phyloP scores from a whole-genome alignment of 768 basidiomycete species.

The Candolleomyces aberdarensis region DNA sequence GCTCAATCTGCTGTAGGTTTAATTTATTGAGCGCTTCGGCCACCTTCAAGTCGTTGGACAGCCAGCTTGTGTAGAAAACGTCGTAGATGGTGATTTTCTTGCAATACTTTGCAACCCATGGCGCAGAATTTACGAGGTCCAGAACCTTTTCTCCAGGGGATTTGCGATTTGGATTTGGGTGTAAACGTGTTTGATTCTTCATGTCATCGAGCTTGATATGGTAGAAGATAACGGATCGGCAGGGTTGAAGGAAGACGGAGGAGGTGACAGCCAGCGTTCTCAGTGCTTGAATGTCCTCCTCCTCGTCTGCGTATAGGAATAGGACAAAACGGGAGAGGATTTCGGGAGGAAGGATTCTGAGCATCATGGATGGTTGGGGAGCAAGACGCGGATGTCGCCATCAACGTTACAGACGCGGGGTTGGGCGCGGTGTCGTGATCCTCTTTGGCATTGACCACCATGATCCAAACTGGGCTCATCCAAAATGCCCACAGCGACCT shows the following conservation, averaged over 20 bases:
- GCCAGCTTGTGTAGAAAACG: not conserved
- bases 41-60: not conserved
- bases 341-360: not conserved
- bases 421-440: conserved; percentile 1
- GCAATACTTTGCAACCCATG: not conserved
- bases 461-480: conserved; percentile 82
- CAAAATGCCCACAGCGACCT: conserved; percentile 77
- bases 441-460: conserved; percentile 20
- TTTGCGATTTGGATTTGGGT: not conserved
- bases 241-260: not conserved
- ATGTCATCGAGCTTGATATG: not conserved
- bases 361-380: not conserved
- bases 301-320: not conserved
- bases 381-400: not conserved
- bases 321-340: not conserved
- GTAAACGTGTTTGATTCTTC: no score
- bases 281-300: not conserved
- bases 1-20: not conserved
- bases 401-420: not conserved
- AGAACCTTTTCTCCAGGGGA: not conserved
- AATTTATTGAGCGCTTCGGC: not conserved
- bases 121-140: not conserved
- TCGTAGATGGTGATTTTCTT: not conserved
- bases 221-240: not conserved
- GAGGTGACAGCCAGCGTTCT: not conserved